Evolutionary conservation across 441 rosid species (phyloP).

Genomic region (Populus tomentosa): DNA sequence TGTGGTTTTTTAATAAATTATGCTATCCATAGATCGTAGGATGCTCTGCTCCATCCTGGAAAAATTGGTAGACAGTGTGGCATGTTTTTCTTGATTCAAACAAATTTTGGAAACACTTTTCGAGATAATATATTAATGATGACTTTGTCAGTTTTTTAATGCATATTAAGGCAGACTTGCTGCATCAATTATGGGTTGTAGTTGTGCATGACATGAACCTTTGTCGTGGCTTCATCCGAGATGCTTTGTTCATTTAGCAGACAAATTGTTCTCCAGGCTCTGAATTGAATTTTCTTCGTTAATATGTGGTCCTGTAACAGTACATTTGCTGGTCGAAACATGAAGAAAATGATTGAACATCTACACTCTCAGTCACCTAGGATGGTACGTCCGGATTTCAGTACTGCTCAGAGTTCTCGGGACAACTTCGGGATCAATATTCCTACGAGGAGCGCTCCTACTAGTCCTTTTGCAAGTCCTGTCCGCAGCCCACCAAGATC

Average conservation of each 20-base stretch:
- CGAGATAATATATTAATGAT: not conserved
- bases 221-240: not conserved
- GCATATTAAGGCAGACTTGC: not conserved
- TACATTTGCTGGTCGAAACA: conserved; percentile 21
- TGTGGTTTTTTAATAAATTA: not conserved
- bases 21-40: not conserved
- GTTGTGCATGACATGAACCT: not conserved
- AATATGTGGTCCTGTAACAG: conserved; percentile 18
- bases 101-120: not conserved
- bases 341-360: conserved; percentile 40
- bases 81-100: not conserved
- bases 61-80: not conserved
- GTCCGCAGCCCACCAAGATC: conserved; percentile 48
- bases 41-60: not conserved
- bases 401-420: conserved; percentile 21
- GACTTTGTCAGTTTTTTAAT: not conserved
- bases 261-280: not conserved
- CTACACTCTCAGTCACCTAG: conserved; percentile 23
- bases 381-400: conserved; percentile 27
- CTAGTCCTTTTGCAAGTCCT: conserved; percentile 63
- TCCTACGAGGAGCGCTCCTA: conserved; percentile 64
- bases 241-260: not conserved
- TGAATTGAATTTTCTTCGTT: conserved; percentile 5
- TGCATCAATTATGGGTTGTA: not conserved
- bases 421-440: conserved; percentile 38